A percentile compares a stretch with the other conserved stretches of the same genome.
phyloP scores from a whole-genome alignment of 176 grass and related monocot genomes.

The Aegilops speltoides region DNA sequence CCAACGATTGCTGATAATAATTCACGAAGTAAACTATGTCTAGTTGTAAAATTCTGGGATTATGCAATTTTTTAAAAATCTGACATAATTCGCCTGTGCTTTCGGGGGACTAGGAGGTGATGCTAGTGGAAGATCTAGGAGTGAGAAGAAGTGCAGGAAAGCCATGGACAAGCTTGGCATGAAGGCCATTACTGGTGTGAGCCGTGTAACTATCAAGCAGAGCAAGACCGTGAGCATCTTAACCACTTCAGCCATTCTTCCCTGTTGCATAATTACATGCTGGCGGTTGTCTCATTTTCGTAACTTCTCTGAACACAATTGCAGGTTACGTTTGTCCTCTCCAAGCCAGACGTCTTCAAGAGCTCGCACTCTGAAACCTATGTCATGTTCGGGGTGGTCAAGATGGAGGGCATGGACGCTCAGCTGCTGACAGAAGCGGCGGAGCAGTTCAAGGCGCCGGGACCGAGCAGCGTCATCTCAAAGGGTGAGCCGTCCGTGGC shows the following conservation, averaged over 20 bases:
- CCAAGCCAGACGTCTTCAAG: constrained; percentile 30
- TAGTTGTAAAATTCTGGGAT: neutral
- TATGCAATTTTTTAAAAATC: neutral
- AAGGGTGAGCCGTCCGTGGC: constrained; percentile 8
- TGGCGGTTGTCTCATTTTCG: neutral
- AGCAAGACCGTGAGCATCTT: constrained; percentile 38
- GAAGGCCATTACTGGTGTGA: constrained; percentile 33
- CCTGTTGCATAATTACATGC: neutral
- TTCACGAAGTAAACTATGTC: neutral
- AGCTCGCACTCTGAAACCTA: constrained; percentile 25
- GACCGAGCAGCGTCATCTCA: neutral
- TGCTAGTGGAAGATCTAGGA: constrained; percentile 33
- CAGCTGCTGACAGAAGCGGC: constrained; percentile 23
- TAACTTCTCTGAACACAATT: neutral
- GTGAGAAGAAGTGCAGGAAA: constrained; percentile 39
- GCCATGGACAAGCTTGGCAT: constrained; percentile 39
- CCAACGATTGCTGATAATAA: neutral
- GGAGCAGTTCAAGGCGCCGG: constrained; percentile 8
- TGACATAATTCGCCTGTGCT: neutral
- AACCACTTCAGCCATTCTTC: neutral
- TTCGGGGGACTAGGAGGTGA: constrained; percentile 19
- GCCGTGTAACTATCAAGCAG: constrained; percentile 42
- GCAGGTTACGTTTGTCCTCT: constrained; percentile 20
- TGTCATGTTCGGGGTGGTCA: constrained; percentile 17
- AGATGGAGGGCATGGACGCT: constrained; percentile 12